A percentile compares a stretch with the other conserved stretches of the same genome.
phyloP scores from a whole-genome alignment of 306 rosid genomes.

The Oemleria cerasiformis region DNA sequence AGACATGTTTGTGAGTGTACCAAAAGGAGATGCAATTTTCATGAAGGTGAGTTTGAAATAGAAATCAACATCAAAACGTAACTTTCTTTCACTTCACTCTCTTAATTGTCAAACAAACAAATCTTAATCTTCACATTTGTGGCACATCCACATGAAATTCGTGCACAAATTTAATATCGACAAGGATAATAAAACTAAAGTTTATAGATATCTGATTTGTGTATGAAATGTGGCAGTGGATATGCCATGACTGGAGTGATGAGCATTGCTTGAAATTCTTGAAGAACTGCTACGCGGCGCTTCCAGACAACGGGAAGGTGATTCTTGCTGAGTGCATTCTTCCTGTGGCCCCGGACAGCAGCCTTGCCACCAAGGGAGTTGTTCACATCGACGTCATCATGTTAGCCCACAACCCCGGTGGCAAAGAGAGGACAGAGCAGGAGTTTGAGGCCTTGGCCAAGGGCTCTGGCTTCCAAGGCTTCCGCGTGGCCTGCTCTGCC shows the following conservation, averaged over 20 bases:
- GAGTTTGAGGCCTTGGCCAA: constrained; percentile 77
- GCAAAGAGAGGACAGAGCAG: constrained; percentile 81
- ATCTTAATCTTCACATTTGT: too few species aligned
- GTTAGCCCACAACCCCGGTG: constrained; percentile 91
- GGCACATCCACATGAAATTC: too few species aligned
- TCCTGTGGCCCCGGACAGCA: constrained; percentile 72
- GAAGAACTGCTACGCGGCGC: constrained; percentile 76
- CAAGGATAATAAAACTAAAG: not conserved
- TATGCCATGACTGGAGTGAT: constrained; percentile 95
- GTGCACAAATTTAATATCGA: too few species aligned
- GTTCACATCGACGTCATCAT: constrained; percentile 74
- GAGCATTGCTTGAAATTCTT: constrained; percentile 75
- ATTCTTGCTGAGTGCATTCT: constrained; percentile 91
- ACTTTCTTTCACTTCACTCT: too few species aligned
- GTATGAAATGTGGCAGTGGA: constrained; percentile 47
- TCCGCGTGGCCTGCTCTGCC: constrained; percentile 51
- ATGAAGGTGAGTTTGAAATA: constrained; percentile 55
- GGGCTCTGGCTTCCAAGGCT: constrained; percentile 72
- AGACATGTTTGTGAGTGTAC: constrained; percentile 85
- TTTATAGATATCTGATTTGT: not conserved
- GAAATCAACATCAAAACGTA: too few species aligned
- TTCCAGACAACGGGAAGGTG: constrained; percentile 78
- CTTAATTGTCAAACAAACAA: too few species aligned
- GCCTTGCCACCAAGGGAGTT: constrained; percentile 78
- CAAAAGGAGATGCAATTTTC: constrained; percentile 84